Evolutionary conservation across 2,329 filamentous ascomycete genomes (phyloP), one percentile per base, ranked within the genome.

Genomic region (Paracoccidioides lutzii): DNA sequence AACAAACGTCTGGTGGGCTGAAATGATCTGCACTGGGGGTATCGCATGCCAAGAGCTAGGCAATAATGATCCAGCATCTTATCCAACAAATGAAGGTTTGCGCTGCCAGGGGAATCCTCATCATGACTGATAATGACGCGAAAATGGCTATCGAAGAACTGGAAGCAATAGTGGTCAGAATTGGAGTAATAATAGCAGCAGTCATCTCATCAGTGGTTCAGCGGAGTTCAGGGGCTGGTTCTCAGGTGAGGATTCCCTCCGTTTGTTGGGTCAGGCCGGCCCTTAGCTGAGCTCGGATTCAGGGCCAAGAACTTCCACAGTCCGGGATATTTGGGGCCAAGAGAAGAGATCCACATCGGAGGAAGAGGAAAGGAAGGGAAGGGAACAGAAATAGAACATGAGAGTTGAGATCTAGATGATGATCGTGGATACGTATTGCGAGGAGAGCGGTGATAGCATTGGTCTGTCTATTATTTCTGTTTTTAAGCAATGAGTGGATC

Each of bases 251-350:
- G 33, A 5, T 45, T 35, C 28, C n/a, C 33, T 4, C 40, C 35
- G 33, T 22, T 30, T 41, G 35, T 41, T 51, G 35, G 37, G 40
- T 51, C 49, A 38, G 49, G 8, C 48, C 49, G 38, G 12, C 6
- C 22, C 12, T 48, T 33, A 28, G 44, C 44, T 10, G 3, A 32
- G 35, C 48, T 40, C 38, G 33, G 48, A 15, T 15, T 12, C 33
- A 10, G 15, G 30, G 49, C 49, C 38, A 52, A 52, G 49, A 41
- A 52, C n/a, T 22, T n/a, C 49, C 49, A 52, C 12, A 52, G 49
- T 4, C 38, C 38, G 22, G 37, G n/a, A 30, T 42, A 28, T 42
- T 9, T 12, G 37, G 22, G 8, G 37, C 15, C 37, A 44, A 44
- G 3, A 44, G 15, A 14, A 44, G n/a, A 44, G n/a, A n/a, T 44